Evolutionary conservation across 1,139 yeast species (phyloP).

Genomic region (Yamadazyma taylorii): DNA sequence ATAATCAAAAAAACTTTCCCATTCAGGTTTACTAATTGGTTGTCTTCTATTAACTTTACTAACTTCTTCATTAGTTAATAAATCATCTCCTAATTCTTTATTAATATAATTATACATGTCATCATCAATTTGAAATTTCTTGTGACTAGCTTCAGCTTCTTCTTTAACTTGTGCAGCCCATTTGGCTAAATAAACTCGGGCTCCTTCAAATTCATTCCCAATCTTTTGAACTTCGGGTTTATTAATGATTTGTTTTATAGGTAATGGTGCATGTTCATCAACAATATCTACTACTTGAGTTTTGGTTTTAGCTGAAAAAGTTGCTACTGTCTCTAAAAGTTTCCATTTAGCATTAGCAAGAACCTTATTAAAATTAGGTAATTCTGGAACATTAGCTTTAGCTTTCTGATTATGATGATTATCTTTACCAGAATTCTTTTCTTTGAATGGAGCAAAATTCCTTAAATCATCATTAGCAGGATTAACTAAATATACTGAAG

Average conservation of each 20-base stretch:
- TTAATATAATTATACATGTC: constrained; percentile 59
- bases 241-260: constrained; percentile 60
- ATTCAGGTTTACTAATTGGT: constrained; percentile 68
- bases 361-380: constrained; percentile 47
- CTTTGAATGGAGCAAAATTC: constrained; percentile 67
- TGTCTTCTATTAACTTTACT: constrained; percentile 61
- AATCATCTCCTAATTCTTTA: constrained; percentile 67
- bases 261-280: constrained; percentile 66
- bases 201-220: constrained; percentile 86
- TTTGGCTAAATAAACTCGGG: constrained; percentile 75
- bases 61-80: constrained; percentile 61
- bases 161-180: constrained; percentile 97
- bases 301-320: constrained; percentile 70
- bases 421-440: constrained; percentile 11
- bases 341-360: constrained; percentile 82
- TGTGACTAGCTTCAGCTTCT: constrained; percentile 78
- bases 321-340: constrained; percentile 79
- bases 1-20: constrained; percentile 82
- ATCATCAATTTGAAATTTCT: constrained; percentile 57
- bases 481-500: constrained; percentile 71
- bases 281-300: constrained; percentile 58
- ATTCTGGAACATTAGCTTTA: constrained; percentile 14
- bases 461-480: constrained; percentile 78
- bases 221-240: constrained; percentile 79
- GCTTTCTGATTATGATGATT: constrained; percentile 11